Base-by-base conservation (phyloP, 1,139 yeast species). In the Taphrina pruni region DNA sequence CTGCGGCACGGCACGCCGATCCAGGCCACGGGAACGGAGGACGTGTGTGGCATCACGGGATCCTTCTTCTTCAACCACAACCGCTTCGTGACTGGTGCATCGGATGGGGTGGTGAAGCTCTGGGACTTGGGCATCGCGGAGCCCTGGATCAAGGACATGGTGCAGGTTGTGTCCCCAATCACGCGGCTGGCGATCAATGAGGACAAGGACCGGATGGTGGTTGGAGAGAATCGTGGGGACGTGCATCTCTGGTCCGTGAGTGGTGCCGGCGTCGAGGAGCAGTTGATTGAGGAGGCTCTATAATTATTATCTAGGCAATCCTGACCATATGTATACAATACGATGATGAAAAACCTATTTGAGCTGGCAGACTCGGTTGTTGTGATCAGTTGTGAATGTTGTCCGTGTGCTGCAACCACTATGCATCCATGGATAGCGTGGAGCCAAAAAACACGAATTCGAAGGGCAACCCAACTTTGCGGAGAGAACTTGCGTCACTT, bases 1-100 rank as follows among this genome's bases (percentile, higher is more conserved):
- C n/a, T 50, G 36, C 54, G 36, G 3, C 54, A 50, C 54, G 54
- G 54, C 36, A 21, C 32, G 32, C 54, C 54, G 36, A 50, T 50
- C 1, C 54, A 50, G 36, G 36, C 54, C 12, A 50, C 54, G 12
- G 54, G 36, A 8, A 21, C 54, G 36, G 36, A 50, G n/a, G 54
- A 50, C n/a, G 36, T 50, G n/a, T 50, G 54, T 50, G 54, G 54
- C 54, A 50, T 50, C 54, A 50, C 54, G 36, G 54, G 54, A 32
- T 50, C 54, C 36, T 26, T 20, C 32, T 50, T 50, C 54, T 50
- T 50, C 54, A 50, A 21, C 21, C 12, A 26, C 54, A 20, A 32
- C 8, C 20, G 54, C 12, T 50, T 50, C n/a, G 54, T 50, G 36
- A 50, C 54, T 11, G 54, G 54, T 8, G 54, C 36, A 20, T 21